phyloP scores from a whole-genome alignment of 176 grass and related monocot genomes.

The Musa acuminata region DNA sequence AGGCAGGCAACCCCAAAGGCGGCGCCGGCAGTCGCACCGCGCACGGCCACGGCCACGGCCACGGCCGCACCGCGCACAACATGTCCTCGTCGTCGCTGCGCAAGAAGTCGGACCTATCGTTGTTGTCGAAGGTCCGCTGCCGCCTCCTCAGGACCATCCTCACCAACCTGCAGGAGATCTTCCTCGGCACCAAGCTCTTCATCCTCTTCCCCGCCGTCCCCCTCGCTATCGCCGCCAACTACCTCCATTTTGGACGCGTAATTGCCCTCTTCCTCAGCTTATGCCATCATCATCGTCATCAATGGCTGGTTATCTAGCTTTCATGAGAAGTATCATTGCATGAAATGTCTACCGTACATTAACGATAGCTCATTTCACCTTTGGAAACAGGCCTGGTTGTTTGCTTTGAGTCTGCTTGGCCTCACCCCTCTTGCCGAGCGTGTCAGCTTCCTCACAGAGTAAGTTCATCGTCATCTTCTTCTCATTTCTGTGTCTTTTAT shows the following conservation, averaged over 20 bases:
- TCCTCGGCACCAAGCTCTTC: conserved; percentile 86
- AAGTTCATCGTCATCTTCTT: neutral
- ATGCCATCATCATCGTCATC: neutral
- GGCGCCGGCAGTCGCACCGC: neutral
- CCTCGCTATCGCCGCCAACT: conserved; percentile 53
- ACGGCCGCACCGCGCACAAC: conserved; percentile 58
- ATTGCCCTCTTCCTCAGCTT: neutral
- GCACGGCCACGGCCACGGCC: conserved; percentile 29
- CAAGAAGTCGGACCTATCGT: conserved; percentile 56
- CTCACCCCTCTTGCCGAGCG: conserved; percentile 80
- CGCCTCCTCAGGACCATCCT: conserved; percentile 32
- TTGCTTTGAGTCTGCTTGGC: conserved; percentile 58
- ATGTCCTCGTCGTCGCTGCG: conserved; percentile 73
- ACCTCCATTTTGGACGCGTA: conserved; percentile 42
- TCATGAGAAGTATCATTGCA: too few relatives aligned
- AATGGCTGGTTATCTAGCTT: neutral
- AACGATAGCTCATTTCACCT: neutral
- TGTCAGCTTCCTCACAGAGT: conserved; percentile 97
- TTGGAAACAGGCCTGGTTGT: conserved; percentile 61
- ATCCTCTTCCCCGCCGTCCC: conserved; percentile 65
- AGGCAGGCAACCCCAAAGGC: conserved; percentile 2
- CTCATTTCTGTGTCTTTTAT: too few relatives aligned
- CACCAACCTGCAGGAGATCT: conserved; percentile 73
- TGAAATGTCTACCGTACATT: neutral
- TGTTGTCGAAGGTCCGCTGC: conserved; percentile 42